Conservation (phyloP, 345 rosid species). For the Erysimum cheiranthoides region DNA sequence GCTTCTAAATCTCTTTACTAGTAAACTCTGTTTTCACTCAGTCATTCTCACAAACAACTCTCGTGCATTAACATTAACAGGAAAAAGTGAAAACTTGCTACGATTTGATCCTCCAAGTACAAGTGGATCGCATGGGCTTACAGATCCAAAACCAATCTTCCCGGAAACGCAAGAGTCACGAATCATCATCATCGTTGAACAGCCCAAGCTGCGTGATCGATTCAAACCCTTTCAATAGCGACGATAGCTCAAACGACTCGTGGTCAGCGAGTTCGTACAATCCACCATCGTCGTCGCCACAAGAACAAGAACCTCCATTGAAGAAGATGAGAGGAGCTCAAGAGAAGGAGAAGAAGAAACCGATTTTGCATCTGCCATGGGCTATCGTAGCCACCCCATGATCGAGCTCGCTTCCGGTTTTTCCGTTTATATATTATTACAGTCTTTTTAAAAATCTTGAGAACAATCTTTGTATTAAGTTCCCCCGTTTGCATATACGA, state of each 20-base stretch:
- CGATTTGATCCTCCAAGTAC: slow-evolving; percentile 54
- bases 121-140: slow-evolving; percentile 23
- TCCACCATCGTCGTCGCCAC: slow-evolving; percentile 22
- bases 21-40: slow-evolving; percentile 10
- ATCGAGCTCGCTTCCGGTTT: slow-evolving; percentile 23
- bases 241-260: slow-evolving; percentile 57
- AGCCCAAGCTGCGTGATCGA: slow-evolving; percentile 79
- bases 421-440: slow-evolving; percentile 9
- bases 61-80: slow-evolving; percentile 51
- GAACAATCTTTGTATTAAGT: slow-evolving; percentile 34
- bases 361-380: slow-evolving; percentile 37
- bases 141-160: slow-evolving; percentile 11
- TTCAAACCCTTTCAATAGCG: slow-evolving; percentile 52
- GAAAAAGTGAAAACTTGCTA: slow-evolving; percentile 62
- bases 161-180: slow-evolving; percentile 64
- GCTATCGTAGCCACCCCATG: slow-evolving; percentile 45
- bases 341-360: slow-evolving; percentile 46
- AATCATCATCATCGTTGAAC: slow-evolving; percentile 41
- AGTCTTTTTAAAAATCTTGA: slow-evolving; percentile 13
- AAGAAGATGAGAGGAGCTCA: slow-evolving; percentile 66
- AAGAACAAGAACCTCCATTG: slow-evolving; percentile 47
- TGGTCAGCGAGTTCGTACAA: slow-evolving; percentile 53
- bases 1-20: slow-evolving; percentile 18
- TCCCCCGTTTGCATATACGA: slow-evolving; percentile 43
- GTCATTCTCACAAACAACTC: slow-evolving; percentile 23